Evolutionary conservation across 805 yeast species (phyloP), one percentile per base, ranked within the genome.

Genomic region (Metschnikowia anglica): DNA sequence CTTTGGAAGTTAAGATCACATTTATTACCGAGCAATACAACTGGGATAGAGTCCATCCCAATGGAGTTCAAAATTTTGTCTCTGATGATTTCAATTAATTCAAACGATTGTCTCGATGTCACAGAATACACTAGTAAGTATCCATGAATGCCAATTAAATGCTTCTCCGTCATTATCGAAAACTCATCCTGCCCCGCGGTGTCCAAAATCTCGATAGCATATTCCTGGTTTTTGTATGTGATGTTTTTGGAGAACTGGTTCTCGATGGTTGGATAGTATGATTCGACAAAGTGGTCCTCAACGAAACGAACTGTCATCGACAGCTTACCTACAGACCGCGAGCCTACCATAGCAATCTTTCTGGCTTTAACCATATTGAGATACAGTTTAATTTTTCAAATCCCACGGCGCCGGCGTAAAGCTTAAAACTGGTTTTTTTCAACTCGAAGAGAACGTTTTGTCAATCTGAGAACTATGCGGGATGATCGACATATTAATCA

Each of bases 111-210:
- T 53, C 85, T 69, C 34, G 89, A 83, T 23, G 87, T 81, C 41
- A 89, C 89, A 37, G 91, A 84, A 65, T 87, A 89, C 34, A 88
- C 86, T 32, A 90, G 65, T 33, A 89, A 68, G 58, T 85, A 85
- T 1, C 96, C 97, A 56, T 87, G 93, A 25, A 85, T 80, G 13
- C 90, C 93, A 35, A 85, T 83, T 37, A 87, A 66, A 42, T 85
- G 83, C 53, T 85, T 85, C 62, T 85, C 88, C 55, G 81, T 85
- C 64, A 89, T 76, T 50, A 86, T 79, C 37, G 88, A 78, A 60
- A 83, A 86, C 68, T 88, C 96, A 63, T 88, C 96, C 68, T 88
- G 95, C 6, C 97, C 97, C 0, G 96, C 96, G 0, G 97, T 89
- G 59, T 89, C 97, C 47, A 88, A 69, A 41, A 89, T 85, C 61